A percentile compares a stretch with the other conserved stretches of the same genome.
Evolutionary conservation across 2,329 filamentous ascomycete species (phyloP).

Genomic region (Trichoderma simmonsii): DNA sequence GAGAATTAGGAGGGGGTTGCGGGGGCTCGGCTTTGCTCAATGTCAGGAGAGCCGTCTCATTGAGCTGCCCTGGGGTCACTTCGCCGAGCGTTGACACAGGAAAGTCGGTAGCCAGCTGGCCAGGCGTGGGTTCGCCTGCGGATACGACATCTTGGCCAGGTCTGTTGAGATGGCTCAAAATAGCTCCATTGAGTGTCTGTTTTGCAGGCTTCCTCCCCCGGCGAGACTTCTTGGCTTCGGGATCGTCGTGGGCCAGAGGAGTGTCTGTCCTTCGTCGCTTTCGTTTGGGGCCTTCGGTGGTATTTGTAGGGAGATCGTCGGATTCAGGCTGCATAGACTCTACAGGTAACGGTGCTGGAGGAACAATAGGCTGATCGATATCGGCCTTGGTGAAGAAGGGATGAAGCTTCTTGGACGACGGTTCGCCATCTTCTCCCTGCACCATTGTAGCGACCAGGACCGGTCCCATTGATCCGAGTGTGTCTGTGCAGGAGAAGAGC

Average conservation of each 20-base stretch:
- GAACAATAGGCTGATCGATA: constrained; percentile 13
- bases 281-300: constrained; percentile 31
- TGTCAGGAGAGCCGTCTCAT: background rate
- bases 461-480: constrained; percentile 40
- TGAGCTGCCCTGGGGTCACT: background rate
- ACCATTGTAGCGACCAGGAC: constrained; percentile 45
- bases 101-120: constrained; percentile 9
- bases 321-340: background rate
- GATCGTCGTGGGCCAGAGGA: constrained; percentile 22
- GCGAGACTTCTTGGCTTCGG: constrained; percentile 28
- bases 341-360: constrained; percentile 3
- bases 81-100: constrained; percentile 23
- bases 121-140: background rate
- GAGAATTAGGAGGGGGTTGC: background rate
- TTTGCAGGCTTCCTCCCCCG: constrained; percentile 25
- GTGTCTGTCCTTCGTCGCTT: constrained; percentile 45
- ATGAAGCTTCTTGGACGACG: constrained; percentile 47
- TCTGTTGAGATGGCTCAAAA: constrained; percentile 20
- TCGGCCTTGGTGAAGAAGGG: constrained; percentile 49
- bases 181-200: constrained; percentile 16
- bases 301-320: constrained; percentile 22
- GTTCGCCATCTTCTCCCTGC: constrained; percentile 36
- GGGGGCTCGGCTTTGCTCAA: constrained; percentile 6
- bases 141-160: background rate
- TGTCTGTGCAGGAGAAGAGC: constrained; percentile 3